These are phyloP conservation scores for Polychytrium aggregatum DNA, from an alignment of 192 early-diverging fungal genomes.

Conservation along the genomic window DNA sequence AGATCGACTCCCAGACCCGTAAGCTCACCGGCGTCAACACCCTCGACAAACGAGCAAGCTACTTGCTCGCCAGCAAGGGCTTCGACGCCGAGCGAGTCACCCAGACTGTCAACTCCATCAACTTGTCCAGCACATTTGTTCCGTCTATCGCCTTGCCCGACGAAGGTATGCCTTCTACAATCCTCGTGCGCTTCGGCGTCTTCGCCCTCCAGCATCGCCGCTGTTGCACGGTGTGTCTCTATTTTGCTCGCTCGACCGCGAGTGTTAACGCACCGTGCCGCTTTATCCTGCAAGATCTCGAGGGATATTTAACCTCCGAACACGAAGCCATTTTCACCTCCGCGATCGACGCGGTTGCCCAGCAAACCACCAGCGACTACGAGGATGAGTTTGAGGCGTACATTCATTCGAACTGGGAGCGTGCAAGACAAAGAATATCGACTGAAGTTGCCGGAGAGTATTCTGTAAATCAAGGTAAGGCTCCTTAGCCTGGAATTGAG, in stretches of 20 bases:
- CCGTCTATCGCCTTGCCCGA: conserved; percentile 61
- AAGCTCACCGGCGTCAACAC: conserved; percentile 43
- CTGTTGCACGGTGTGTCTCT: too few species aligned
- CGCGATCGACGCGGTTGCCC: conserved; percentile 52
- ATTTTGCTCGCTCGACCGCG: too few species aligned
- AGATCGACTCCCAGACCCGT: conserved; percentile 78
- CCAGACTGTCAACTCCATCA: conserved; percentile 47
- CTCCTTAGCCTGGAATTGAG: too few species aligned
- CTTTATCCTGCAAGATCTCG: too few species aligned
- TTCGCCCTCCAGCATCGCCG: too few species aligned
- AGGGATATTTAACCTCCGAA: conserved; percentile 61
- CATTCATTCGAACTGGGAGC: conserved; percentile 62
- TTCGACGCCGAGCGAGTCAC: conserved; percentile 64
- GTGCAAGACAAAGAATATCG: conserved; percentile 60
- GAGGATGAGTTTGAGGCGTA: conserved; percentile 44
- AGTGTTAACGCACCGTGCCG: too few species aligned
- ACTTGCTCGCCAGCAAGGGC: conserved; percentile 67
- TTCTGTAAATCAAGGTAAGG: too few species aligned
- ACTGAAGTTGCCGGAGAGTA: too few species aligned
- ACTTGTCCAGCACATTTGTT: conserved; percentile 63
- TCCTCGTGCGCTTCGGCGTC: too few species aligned
- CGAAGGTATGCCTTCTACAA: too few species aligned
- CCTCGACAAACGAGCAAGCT: conserved; percentile 29
- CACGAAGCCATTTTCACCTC: conserved; percentile 65
- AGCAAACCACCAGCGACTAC: conserved; percentile 53